A percentile compares a stretch with the other conserved stretches of the same genome.
These are phyloP conservation scores for Coprinopsis strossmayeri DNA, from an alignment of 768 basidiomycete species.

Conservation along the genomic window DNA sequence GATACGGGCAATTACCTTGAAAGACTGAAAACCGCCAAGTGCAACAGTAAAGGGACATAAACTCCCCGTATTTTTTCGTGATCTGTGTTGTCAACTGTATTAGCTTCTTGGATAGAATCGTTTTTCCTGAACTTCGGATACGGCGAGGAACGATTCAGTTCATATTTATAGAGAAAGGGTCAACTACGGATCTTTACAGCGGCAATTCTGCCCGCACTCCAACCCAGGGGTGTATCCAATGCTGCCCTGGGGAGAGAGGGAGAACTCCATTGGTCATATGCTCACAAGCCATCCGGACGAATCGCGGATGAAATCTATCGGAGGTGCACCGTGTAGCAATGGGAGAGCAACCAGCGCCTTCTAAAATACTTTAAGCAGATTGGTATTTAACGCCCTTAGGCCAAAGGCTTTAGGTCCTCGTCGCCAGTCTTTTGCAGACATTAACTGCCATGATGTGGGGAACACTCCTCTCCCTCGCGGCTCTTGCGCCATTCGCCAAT, in stretches of 20 bases:
- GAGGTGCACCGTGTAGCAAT: no score
- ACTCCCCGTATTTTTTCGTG: no score
- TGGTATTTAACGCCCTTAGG: not conserved
- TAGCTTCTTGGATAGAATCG: no score
- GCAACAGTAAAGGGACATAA: no score
- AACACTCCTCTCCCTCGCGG: conserved; percentile 9
- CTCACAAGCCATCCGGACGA: no score
- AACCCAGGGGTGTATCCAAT: not conserved
- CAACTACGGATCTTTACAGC: not conserved
- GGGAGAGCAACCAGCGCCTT: not conserved
- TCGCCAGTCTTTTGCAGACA: not conserved
- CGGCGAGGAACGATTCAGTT: not conserved
- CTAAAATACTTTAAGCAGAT: not conserved
- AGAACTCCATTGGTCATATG: no score
- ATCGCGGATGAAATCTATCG: conserved; percentile 6
- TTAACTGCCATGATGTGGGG: conserved; percentile 8
- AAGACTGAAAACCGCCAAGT: no score
- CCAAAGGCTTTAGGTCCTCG: no score
- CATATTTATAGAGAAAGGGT: not conserved
- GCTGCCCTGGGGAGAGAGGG: no score
- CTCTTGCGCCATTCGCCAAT: conserved; percentile 5
- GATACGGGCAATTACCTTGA: not conserved
- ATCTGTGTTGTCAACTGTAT: no score
- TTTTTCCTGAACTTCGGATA: conserved; percentile 1
- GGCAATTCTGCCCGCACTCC: not conserved